Evolutionary conservation across 139 green algal species (phyloP), one percentile per base, ranked within the genome.

Genomic region (Tetratostichococcus sp.): DNA sequence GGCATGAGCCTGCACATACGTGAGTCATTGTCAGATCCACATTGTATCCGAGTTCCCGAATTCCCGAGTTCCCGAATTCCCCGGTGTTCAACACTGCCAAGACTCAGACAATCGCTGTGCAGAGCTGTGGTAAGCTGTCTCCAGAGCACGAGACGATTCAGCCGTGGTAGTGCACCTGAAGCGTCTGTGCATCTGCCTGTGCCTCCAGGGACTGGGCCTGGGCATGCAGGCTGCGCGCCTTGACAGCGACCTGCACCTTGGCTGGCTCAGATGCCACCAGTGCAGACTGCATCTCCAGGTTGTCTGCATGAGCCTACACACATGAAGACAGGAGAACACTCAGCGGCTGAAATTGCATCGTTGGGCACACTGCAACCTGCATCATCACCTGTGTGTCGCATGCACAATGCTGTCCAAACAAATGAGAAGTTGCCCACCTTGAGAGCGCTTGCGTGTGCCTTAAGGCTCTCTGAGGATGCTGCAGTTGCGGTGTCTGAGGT

Each of bases 291-390:
- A 50, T 74, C 16, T 75, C 59, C 39, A 88, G 70, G 11, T 83
- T 62, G 1, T 86, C 67, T n/a, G 83, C 85, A 69, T 89, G 84
- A n/a, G 79, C 75, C 77, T 82, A 72, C 77, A 70, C n/a, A n/a
- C n/a, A n/a, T n/a, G n/a, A n/a, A n/a, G n/a, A n/a, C n/a, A n/a
- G n/a, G n/a, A n/a, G n/a, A n/a, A n/a, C n/a, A n/a, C n/a, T n/a
- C n/a, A n/a, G n/a, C n/a, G n/a, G n/a, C n/a, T n/a, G n/a, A n/a
- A n/a, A n/a, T n/a, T n/a, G n/a, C n/a, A n/a, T n/a, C n/a, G n/a
- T n/a, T n/a, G n/a, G n/a, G n/a, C n/a, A n/a, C n/a, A n/a, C n/a
- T n/a, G 68, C 33, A 33, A 28, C 31, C 34, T 58, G 32, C 35
- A 32, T 32, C 33, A 32, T 14, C 5, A 50, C 39, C 39, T 50